Percentiles rank a stretch among this genome's conserved stretches.
phyloP scores from a whole-genome alignment of 1,139 yeast species.

The Kurtzmaniella quercitrusa region DNA sequence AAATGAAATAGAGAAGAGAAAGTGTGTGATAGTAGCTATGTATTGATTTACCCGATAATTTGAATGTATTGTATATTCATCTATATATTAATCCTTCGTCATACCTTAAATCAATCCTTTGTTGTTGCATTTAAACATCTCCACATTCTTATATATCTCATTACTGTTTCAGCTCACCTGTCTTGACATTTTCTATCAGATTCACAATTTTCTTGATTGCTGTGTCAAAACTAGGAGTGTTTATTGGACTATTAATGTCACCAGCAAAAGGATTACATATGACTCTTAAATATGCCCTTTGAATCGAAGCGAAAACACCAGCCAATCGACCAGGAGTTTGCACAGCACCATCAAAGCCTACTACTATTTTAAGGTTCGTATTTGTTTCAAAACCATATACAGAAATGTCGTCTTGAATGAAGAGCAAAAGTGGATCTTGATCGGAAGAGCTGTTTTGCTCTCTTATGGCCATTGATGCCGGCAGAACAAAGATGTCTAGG shows the following conservation, averaged over 20 bases:
- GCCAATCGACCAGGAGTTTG: constrained; percentile 7
- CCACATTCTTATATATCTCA: too few species aligned
- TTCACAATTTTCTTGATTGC: constrained; percentile 17
- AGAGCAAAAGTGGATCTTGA: constrained; percentile 38
- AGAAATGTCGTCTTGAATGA: constrained; percentile 57
- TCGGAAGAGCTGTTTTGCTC: constrained; percentile 36
- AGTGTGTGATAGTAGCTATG: too few species aligned
- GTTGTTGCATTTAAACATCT: too few species aligned
- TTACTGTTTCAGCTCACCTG: background rate
- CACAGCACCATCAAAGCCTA: constrained; percentile 33
- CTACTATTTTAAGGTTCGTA: constrained; percentile 56
- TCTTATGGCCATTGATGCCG: constrained; percentile 35
- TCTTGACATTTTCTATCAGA: background rate
- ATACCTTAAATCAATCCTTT: too few species aligned
- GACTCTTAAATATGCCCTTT: constrained; percentile 45
- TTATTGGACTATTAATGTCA: constrained; percentile 23
- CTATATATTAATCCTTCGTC: too few species aligned
- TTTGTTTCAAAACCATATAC: constrained; percentile 62
- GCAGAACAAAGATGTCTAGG: constrained; percentile 56
- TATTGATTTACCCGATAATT: too few species aligned
- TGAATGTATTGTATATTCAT: too few species aligned
- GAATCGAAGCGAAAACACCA: constrained; percentile 38
- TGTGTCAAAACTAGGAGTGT: constrained; percentile 34
- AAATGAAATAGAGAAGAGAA: too few species aligned
- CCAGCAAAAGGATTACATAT: constrained; percentile 56